Conservation (phyloP, 768 basidiomycete genomes). For the Lactarius quietus region DNA sequence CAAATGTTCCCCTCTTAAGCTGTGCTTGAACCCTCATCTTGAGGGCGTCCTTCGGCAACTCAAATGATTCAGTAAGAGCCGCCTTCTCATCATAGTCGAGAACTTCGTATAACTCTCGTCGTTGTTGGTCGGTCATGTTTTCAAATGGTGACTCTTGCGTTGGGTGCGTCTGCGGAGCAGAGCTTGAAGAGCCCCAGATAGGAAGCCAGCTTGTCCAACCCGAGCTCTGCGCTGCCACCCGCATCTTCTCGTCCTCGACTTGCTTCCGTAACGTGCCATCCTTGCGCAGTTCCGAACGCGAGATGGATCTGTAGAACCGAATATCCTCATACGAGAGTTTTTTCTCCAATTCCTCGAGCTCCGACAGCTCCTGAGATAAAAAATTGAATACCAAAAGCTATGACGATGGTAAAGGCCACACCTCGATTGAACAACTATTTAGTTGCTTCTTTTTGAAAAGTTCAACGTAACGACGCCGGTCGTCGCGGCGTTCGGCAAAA, state of each 20-base stretch:
- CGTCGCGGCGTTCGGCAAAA: slow-evolving; percentile 84
- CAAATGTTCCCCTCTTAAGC: slow-evolving; percentile 85
- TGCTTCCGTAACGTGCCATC: slow-evolving; percentile 68
- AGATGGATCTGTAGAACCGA: slow-evolving; percentile 94
- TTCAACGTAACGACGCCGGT: slow-evolving; percentile 78
- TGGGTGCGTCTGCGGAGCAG: slow-evolving; percentile 28
- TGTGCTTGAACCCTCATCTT: slow-evolving; percentile 71
- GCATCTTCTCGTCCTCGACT: slow-evolving; percentile 61
- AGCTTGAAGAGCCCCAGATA: slow-evolving; percentile 59
- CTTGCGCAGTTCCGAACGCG: slow-evolving; percentile 81
- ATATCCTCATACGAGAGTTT: slow-evolving; percentile 93
- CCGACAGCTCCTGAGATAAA: slow-evolving; percentile 44
- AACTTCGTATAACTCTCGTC: slow-evolving; percentile 82
- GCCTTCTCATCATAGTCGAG: slow-evolving; percentile 91
- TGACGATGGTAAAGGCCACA: slow-evolving; percentile 33
- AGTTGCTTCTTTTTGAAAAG: slow-evolving; percentile 76
- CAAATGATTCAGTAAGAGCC: slow-evolving; percentile 63
- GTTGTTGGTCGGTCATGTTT: slow-evolving; percentile 86
- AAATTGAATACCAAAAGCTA: slow-evolving; percentile 17
- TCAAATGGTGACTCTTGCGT: slow-evolving; percentile 56
- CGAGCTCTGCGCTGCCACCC: slow-evolving; percentile 43
- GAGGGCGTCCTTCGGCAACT: slow-evolving; percentile 74
- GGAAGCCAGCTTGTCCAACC: slow-evolving; percentile 70
- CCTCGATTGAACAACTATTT: slow-evolving; percentile 49
- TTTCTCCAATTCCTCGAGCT: slow-evolving; percentile 64